Evolutionary conservation across 306 rosid genomes (phyloP).

Genomic region (Vigna hirtella): DNA sequence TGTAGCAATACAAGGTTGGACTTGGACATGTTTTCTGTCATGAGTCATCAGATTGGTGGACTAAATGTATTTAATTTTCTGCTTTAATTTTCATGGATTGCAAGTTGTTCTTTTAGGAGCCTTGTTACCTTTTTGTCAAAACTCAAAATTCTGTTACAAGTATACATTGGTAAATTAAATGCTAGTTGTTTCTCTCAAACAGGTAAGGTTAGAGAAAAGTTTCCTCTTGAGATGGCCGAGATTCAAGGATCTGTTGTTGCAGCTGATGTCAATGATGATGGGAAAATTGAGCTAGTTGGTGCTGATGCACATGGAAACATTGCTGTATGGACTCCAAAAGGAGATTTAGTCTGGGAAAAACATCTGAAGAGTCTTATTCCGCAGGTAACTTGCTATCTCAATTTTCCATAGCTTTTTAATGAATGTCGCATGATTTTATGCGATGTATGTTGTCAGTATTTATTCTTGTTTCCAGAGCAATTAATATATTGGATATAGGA

Average conservation of each 20-base stretch:
- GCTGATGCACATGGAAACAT: slow-evolving; percentile 93
- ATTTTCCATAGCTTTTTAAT: slow-evolving; percentile 34
- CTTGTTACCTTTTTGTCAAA: slow-evolving; percentile 15
- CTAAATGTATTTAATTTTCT: slow-evolving; percentile 18
- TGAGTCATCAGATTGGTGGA: slow-evolving; percentile 13
- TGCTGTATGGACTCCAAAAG: slow-evolving; percentile 95
- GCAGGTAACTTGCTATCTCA: slow-evolving; percentile 59
- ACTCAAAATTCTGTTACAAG: not conserved
- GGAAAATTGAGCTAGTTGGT: slow-evolving; percentile 94
- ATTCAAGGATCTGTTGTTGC: slow-evolving; percentile 92
- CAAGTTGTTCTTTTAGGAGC: slow-evolving; percentile 34
- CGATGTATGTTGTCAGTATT: not conserved
- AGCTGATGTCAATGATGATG: slow-evolving; percentile 97
- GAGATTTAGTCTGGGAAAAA: slow-evolving; percentile 84
- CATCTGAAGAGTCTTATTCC: slow-evolving; percentile 96
- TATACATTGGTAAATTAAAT: slow-evolving; percentile 3
- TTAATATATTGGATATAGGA: slow-evolving; percentile 13
- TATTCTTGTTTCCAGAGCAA: slow-evolving; percentile 3
- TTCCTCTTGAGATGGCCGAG: slow-evolving; percentile 99
- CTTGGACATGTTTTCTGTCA: slow-evolving; percentile 20
- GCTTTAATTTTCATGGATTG: slow-evolving; percentile 22
- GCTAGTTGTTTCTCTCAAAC: slow-evolving; percentile 46
- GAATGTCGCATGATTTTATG: slow-evolving; percentile 21
- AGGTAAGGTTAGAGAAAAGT: slow-evolving; percentile 92
- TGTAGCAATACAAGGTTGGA: not conserved